Conservation (phyloP, 2,329 filamentous ascomycete genomes). For the Cladosporium cucumerinum region DNA sequence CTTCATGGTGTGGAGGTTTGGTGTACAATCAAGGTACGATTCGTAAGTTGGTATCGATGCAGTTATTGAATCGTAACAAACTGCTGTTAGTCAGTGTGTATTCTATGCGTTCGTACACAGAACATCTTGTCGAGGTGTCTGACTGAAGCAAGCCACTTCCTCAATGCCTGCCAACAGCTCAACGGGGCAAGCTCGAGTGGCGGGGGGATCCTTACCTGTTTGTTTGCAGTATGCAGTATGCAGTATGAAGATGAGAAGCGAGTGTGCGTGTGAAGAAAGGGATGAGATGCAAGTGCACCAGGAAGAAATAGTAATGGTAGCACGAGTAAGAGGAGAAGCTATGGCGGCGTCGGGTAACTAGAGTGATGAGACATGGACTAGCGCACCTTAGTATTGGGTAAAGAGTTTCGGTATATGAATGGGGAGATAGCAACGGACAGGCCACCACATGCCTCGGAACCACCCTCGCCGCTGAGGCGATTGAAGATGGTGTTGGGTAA, state of each 20-base stretch:
- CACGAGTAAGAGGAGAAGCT: constrained; percentile 14
- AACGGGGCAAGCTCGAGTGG: not conserved
- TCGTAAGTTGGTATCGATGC: not conserved
- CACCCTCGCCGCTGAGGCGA: not conserved
- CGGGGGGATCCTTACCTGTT: not conserved
- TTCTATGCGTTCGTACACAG: not conserved
- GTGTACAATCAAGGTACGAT: not conserved
- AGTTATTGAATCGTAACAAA: not conserved
- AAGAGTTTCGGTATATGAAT: constrained; percentile 5
- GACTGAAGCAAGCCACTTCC: not conserved
- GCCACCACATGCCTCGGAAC: not conserved
- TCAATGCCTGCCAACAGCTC: not conserved
- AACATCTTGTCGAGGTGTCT: not conserved
- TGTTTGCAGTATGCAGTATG: not conserved
- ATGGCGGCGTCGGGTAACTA: constrained; percentile 13
- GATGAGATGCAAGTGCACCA: constrained; percentile 14
- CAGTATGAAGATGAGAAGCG: constrained; percentile 10
- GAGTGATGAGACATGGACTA: constrained; percentile 15
- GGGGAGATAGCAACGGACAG: constrained; percentile 3
- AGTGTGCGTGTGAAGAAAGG: constrained; percentile 14
- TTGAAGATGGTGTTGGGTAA: not conserved
- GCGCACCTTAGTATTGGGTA: constrained; percentile 10
- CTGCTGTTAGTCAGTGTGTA: not conserved
- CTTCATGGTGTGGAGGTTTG: constrained; percentile 39
- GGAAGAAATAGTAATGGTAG: constrained; percentile 5